Conservation (phyloP, 768 basidiomycete genomes). For the Lentinula lateritia region DNA sequence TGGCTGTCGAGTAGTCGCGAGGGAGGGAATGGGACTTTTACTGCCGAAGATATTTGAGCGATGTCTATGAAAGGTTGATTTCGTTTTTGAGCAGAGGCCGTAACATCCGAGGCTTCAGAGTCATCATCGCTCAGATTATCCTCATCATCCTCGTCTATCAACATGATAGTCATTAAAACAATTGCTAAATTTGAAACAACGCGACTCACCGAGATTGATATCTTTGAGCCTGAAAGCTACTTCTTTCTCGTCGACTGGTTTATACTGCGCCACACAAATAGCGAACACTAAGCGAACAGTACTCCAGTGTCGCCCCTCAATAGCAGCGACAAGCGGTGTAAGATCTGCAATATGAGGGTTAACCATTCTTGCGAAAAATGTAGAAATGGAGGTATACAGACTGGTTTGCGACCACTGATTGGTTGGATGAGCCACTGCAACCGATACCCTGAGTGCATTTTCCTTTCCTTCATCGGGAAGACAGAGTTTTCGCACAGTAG, state of each 20-base stretch:
- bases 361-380: neutral
- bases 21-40: conserved; percentile 37
- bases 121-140: conserved; percentile 25
- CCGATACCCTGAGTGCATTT: neutral
- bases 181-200: neutral
- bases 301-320: conserved; percentile 45
- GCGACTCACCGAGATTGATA: conserved; percentile 28
- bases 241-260: conserved; percentile 23
- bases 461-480: conserved; percentile 28
- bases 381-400: neutral
- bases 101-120: conserved; percentile 36
- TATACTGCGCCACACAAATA: conserved; percentile 51
- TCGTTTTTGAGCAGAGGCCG: conserved; percentile 26
- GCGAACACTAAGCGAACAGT: conserved; percentile 56
- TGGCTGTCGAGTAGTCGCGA: conserved; percentile 24
- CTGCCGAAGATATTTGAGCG: conserved; percentile 38
- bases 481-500: conserved; percentile 46
- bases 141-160: conserved; percentile 6
- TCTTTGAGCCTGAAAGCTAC: conserved; percentile 25
- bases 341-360: conserved; percentile 24
- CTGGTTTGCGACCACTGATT: neutral
- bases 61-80: conserved; percentile 45
- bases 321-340: conserved; percentile 46
- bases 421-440: neutral
- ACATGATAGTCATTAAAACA: neutral